These are phyloP conservation scores for Mallotus repandus DNA, from an alignment of 441 rosid species.

Conservation along the genomic window DNA sequence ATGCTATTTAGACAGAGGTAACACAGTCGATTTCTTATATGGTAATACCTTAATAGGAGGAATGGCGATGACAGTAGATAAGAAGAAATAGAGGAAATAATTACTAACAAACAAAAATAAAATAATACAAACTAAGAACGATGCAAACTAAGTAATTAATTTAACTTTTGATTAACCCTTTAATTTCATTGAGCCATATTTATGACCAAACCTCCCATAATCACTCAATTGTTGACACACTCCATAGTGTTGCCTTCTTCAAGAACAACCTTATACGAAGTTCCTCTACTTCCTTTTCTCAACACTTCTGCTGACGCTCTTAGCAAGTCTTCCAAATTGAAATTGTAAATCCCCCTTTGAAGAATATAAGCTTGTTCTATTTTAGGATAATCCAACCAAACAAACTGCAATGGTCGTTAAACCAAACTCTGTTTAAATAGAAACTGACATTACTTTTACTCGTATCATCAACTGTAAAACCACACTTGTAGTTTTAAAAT, in stretches of 20 bases:
- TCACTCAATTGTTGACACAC: background rate
- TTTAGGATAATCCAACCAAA: constrained; percentile 31
- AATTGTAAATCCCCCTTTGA: too few relatives aligned
- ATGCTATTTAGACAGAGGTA: too few relatives aligned
- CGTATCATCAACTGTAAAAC: constrained; percentile 14
- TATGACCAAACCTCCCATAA: background rate
- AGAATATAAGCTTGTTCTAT: too few relatives aligned
- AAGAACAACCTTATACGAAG: too few relatives aligned
- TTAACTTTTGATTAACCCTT: background rate
- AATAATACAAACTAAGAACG: background rate
- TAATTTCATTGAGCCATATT: background rate
- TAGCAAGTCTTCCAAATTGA: too few relatives aligned
- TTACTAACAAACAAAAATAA: background rate
- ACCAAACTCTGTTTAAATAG: background rate
- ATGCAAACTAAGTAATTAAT: background rate
- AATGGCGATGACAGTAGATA: background rate
- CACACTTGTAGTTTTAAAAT: background rate
- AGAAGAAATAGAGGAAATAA: too few relatives aligned
- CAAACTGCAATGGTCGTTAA: constrained; percentile 28
- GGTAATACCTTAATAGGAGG: background rate
- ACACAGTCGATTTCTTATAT: too few relatives aligned
- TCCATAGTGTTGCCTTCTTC: too few relatives aligned
- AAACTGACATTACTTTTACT: background rate
- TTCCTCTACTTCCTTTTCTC: too few relatives aligned
- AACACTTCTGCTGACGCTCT: too few relatives aligned